Base-by-base conservation (phyloP, 2,329 filamentous ascomycete species). In the Alternaria sp. region DNA sequence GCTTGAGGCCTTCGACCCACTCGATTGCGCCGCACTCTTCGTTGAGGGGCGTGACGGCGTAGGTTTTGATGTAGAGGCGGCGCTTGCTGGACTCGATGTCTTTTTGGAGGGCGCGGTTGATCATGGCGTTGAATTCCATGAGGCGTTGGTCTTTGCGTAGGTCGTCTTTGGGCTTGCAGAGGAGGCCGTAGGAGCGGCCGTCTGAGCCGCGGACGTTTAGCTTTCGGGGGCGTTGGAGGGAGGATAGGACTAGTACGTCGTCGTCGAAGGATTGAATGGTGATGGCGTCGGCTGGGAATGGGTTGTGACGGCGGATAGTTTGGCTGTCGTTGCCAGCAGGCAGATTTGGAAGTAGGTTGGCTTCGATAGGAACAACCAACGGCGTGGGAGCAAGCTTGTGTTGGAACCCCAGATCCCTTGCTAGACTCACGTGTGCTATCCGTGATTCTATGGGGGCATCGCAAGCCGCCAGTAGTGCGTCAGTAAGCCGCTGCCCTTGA, bases 41-140 rank as follows among this genome's bases (percentile, higher is more conserved):
- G 77, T 97, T 98, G 51, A 99, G 84, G 2, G 96, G 96, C 5
- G 95, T 97, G 12, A 99, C 96, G 7, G 93, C 94, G 73, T 99
- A 99, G 0, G 96, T 99, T 75, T 94, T 94, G 80, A 99, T 97
- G 59, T 80, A 79, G 59, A 99, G 86, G 68, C 96, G 92, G 15
- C 96, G 89, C 78, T 93, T 92, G 79, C 92, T 96, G 15, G 94
- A 92, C 76, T 97, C 94, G 3, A 94, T 90, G 74, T 98, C 94
- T 65, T 92, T 90, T 77, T 97, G 97, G 60, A 99, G 82, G 3
- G 95, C 93, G 63, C 96, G 88, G 78, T 99, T 99, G 83, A 99
- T 98, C 88, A 98, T 96, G 49, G 91, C 90, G 78, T 98, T 99
- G 84, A 99, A 99, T 77, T 99, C 96, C 94, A 99, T 99, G 20